These are phyloP conservation scores for Aeschynomene evenia DNA, from an alignment of 306 rosid genomes.

Conservation along the genomic window DNA sequence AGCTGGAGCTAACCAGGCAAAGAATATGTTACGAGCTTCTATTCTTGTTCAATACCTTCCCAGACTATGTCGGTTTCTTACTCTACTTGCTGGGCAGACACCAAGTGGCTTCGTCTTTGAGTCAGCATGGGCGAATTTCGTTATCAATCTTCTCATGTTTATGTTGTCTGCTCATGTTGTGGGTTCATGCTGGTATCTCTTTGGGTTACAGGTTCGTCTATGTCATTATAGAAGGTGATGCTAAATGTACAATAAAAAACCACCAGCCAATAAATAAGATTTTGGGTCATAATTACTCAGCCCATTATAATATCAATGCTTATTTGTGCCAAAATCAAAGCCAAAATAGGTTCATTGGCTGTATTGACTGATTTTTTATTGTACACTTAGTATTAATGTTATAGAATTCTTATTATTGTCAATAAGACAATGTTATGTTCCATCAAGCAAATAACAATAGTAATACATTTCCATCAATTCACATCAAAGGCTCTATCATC, in stretches of 20 bases:
- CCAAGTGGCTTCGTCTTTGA: conserved; percentile 63
- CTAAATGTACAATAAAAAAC: no score
- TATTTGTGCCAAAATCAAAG: no score
- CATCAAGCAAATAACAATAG: no score
- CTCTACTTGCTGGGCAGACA: conserved; percentile 57
- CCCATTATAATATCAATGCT: no score
- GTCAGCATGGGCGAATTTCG: conserved; percentile 68
- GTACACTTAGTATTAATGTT: no score
- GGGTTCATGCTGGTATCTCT: conserved; percentile 70
- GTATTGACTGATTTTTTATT: no score
- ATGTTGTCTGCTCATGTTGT: conserved; percentile 60
- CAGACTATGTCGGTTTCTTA: conserved; percentile 57
- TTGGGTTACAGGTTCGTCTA: conserved; percentile 65
- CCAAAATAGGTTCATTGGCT: no score
- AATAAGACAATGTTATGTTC: neutral
- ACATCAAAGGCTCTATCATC: no score
- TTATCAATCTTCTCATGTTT: conserved; percentile 60
- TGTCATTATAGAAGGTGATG: neutral
- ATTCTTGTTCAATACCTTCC: conserved; percentile 60
- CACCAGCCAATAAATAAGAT: no score
- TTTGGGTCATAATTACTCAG: no score
- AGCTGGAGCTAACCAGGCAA: conserved; percentile 67
- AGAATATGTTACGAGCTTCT: conserved; percentile 52
- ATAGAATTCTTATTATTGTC: neutral
- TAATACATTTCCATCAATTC: no score